Conservation (phyloP, 169 alveolate genomes). For the Plasmodium relictum region DNA sequence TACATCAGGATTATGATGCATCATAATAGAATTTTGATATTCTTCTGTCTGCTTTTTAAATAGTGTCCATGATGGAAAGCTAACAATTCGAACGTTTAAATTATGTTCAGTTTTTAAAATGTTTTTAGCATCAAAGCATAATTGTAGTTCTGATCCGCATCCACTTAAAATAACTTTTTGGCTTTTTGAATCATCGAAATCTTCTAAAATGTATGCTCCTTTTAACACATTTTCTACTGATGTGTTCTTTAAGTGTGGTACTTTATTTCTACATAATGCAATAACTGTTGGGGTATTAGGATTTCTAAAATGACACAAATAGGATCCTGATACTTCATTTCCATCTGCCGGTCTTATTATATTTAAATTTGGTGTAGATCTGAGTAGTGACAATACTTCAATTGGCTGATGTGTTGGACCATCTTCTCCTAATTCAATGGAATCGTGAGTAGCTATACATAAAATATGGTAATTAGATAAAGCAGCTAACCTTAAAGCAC, state of each 20-base stretch:
- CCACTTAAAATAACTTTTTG: conserved; percentile 81
- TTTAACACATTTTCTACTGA: conserved; percentile 78
- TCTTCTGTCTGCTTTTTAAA: conserved; percentile 82
- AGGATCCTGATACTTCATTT: conserved; percentile 84
- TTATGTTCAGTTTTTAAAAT: conserved; percentile 72
- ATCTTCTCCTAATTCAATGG: conserved; percentile 88
- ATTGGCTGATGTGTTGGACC: conserved; percentile 91
- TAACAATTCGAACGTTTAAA: conserved; percentile 84
- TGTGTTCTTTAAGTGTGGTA: conserved; percentile 80
- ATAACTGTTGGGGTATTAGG: conserved; percentile 63
- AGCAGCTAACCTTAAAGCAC: conserved; percentile 85
- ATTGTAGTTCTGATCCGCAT: conserved; percentile 85
- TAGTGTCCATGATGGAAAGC: conserved; percentile 88
- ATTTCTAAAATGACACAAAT: conserved; percentile 54
- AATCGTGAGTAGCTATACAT: conserved; percentile 88
- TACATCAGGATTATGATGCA: conserved; percentile 41
- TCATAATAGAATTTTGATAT: conserved; percentile 72
- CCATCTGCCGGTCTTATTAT: conserved; percentile 88
- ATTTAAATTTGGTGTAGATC: conserved; percentile 81
- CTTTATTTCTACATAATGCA: conserved; percentile 77
- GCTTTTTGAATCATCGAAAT: conserved; percentile 55
- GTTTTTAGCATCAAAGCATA: conserved; percentile 82
- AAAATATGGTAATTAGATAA: conserved; percentile 82
- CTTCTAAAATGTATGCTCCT: conserved; percentile 86
- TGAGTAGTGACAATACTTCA: conserved; percentile 83